Percentiles rank a stretch among this genome's conserved stretches.
Evolutionary conservation across 805 yeast genomes (phyloP).

Genomic region (Candida khao-thaluensis): DNA sequence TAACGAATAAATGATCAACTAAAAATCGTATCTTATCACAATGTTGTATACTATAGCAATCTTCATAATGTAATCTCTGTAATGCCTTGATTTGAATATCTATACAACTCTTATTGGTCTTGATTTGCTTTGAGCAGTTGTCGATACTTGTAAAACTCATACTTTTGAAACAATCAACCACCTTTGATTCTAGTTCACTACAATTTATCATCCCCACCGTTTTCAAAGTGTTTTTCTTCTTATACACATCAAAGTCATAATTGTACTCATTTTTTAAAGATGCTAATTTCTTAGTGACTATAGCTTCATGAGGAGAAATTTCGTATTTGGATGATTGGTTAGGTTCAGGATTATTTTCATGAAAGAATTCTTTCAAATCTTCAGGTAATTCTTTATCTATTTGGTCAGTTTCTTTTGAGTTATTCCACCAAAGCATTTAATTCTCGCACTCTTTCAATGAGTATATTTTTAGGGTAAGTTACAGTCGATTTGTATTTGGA

Average conservation of each 20-base stretch:
- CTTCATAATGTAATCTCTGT: slow-evolving; percentile 32
- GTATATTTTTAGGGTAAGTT: too few species aligned
- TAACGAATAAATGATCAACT: slow-evolving; percentile 35
- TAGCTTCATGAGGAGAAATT: slow-evolving; percentile 24
- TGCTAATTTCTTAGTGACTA: slow-evolving; percentile 26
- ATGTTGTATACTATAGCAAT: slow-evolving; percentile 34
- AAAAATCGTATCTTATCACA: slow-evolving; percentile 36
- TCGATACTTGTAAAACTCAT: slow-evolving; percentile 27
- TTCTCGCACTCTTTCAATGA: too few species aligned
- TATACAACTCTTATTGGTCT: slow-evolving; percentile 27
- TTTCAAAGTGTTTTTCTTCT: slow-evolving; percentile 23
- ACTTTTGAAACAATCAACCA: slow-evolving; percentile 34
- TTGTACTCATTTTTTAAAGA: slow-evolving; percentile 19
- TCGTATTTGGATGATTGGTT: slow-evolving; percentile 24
- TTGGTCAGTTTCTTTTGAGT: slow-evolving; percentile 23
- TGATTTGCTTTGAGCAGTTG: slow-evolving; percentile 32
- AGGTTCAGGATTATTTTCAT: slow-evolving; percentile 28
- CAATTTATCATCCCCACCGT: slow-evolving; percentile 36
- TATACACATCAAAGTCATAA: slow-evolving; percentile 31
- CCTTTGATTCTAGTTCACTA: slow-evolving; percentile 38
- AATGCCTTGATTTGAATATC: slow-evolving; percentile 38
- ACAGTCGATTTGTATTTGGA: too few species aligned
- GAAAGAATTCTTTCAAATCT: slow-evolving; percentile 31
- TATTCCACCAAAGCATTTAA: slow-evolving; percentile 19
- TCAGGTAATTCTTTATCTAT: slow-evolving; percentile 35